Base-by-base conservation (phyloP, 257 asterid genomes). In the Scutellaria baicalensis region DNA sequence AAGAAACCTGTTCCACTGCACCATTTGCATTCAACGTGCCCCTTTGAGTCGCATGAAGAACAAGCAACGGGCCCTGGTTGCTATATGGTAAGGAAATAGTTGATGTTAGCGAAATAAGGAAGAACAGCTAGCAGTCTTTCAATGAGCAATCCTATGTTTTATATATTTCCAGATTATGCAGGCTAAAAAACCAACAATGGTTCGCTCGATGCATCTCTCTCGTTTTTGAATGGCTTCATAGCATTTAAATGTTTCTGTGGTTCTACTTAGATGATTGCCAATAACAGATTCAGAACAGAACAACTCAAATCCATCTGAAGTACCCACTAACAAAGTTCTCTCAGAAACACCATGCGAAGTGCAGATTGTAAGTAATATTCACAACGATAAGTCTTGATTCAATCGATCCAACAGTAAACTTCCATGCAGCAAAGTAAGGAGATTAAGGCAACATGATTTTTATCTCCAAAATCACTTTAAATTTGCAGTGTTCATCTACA, bases 1-100 rank as follows among this genome's bases (percentile, higher is more conserved):
- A 93, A 93, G 88, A 89, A 93, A 61, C 97, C 97, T 10, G 99
- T 93, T 59, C 99, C 99, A 16, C 82, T 79, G 27, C 99, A 93
- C 97, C 99, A 91, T 74, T 84, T 85, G 86, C 99, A 93, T 49
- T 93, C 99, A 3, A 84, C 89, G 51, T 81, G 75, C 14, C 99
- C 97, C 71, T 84, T 82, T 38, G 96, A 84, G 36, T 86, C 75
- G 55, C 99, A 93, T 5, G 96, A 83, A 23, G 94, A 76, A 69
- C 97, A 93, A 59, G 77, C 83, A 70, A 93, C 83, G 5, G 97
- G 99, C 71, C 75, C 81, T 20, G 98, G 96, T 91, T 89, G 99
- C 97, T 93, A 87, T 60, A 78, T 18, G 64, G 70, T 14, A 54
- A 64, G 27, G 48, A 38, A 59, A 70, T 55, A 44, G 12, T 59